Evolutionary conservation across 805 yeast species (phyloP).

Genomic region (Myxozyma kluyveri): DNA sequence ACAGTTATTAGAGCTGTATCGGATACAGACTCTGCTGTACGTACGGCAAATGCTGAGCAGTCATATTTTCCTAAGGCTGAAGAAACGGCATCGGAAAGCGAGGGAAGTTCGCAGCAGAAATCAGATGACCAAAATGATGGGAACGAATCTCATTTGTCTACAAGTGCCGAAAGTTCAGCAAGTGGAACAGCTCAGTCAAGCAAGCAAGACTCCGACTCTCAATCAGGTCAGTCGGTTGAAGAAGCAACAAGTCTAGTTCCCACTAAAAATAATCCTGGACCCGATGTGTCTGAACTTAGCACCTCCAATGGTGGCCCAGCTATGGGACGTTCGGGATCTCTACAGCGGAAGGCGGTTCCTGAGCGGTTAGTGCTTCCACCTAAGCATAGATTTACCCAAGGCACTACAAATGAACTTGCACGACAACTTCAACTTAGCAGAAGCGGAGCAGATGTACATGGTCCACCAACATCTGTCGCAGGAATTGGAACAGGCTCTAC

Average conservation of each 20-base stretch:
- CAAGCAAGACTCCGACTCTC: not conserved
- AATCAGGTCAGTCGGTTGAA: not conserved
- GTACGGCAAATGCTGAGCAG: not conserved
- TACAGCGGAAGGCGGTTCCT: slow-evolving; percentile 19
- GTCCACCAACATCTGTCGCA: slow-evolving; percentile 15
- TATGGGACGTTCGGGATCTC: not conserved
- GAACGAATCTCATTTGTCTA: not conserved
- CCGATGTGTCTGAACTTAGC: not conserved
- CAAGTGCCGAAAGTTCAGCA: not conserved
- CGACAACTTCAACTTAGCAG: slow-evolving; percentile 27
- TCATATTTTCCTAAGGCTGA: not conserved
- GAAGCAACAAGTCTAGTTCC: not conserved
- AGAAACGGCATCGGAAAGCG: not conserved
- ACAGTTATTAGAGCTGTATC: not conserved
- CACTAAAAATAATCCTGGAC: too few species aligned
- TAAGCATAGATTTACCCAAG: slow-evolving; percentile 24
- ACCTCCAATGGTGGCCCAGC: not conserved
- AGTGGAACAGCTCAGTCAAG: not conserved
- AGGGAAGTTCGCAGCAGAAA: not conserved
- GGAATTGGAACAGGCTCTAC: slow-evolving; percentile 11
- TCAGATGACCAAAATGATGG: not conserved
- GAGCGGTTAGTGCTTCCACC: slow-evolving; percentile 20
- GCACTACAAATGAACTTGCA: slow-evolving; percentile 29
- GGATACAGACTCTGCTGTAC: not conserved
- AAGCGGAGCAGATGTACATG: slow-evolving; percentile 20